Percentiles rank a stretch among this genome's conserved stretches.
Evolutionary conservation across 768 basidiomycete genomes (phyloP).

Genomic region (Galerina marginata): DNA sequence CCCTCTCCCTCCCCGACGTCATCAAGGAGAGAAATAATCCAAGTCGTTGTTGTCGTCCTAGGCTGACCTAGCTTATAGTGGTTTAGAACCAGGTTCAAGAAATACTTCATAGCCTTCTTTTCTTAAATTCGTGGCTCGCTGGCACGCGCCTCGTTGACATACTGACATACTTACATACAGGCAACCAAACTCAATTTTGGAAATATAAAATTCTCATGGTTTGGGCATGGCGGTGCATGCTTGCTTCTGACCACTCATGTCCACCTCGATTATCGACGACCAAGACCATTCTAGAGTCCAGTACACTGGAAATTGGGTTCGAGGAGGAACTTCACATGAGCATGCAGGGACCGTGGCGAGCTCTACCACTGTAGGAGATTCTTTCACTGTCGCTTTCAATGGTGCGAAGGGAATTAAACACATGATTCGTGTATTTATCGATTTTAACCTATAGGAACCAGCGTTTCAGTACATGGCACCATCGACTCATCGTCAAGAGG

Average conservation of each 20-base stretch:
- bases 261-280: constrained; percentile 39
- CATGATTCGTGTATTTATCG: not conserved
- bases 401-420: constrained; percentile 22
- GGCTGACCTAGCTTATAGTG: too few species aligned
- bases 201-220: too few species aligned
- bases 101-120: too few species aligned
- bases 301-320: constrained; percentile 38
- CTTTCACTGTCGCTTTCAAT: constrained; percentile 39
- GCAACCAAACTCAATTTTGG: too few species aligned
- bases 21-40: too few species aligned
- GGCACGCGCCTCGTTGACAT: too few species aligned
- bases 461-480: constrained; percentile 40
- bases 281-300: constrained; percentile 33
- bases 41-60: too few species aligned
- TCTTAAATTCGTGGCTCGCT: too few species aligned
- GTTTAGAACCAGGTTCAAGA: too few species aligned
- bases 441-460: constrained; percentile 27
- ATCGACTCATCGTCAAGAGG: constrained; percentile 41
- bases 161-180: too few species aligned
- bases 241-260: constrained; percentile 14
- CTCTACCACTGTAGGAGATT: constrained; percentile 39
- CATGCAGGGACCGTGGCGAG: constrained; percentile 36
- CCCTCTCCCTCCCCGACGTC: too few species aligned
- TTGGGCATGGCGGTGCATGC: too few species aligned
- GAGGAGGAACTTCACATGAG: constrained; percentile 35